Evolutionary conservation across 2,329 filamentous ascomycete species (phyloP).

Genomic region (Acephala macrosclerotiorum): DNA sequence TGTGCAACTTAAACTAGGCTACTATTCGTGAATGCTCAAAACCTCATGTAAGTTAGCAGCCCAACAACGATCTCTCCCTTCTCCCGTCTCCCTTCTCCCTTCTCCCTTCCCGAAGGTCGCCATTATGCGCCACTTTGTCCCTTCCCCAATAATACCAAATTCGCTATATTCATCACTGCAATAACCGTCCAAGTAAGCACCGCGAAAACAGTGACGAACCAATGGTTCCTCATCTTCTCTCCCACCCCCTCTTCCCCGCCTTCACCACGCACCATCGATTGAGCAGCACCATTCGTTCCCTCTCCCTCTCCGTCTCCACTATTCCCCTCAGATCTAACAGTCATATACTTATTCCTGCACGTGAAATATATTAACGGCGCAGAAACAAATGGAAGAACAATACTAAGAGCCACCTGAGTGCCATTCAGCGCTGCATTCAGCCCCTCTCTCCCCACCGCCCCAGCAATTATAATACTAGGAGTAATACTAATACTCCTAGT

Average conservation of each 20-base stretch:
- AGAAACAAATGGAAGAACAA: slow-evolving; percentile 81
- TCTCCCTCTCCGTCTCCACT: slow-evolving; percentile 16
- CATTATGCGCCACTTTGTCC: slow-evolving; percentile 34
- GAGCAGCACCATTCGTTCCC: slow-evolving; percentile 35
- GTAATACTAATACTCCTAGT: slow-evolving; percentile 83
- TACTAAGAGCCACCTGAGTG: slow-evolving; percentile 78
- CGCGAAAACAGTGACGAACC: slow-evolving; percentile 65
- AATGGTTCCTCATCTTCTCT: slow-evolving; percentile 72
- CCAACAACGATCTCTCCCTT: too few species aligned
- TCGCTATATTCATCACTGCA: slow-evolving; percentile 79
- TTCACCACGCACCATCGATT: neutral
- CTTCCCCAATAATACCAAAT: slow-evolving; percentile 70
- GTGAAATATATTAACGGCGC: slow-evolving; percentile 89
- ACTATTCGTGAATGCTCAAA: too few species aligned
- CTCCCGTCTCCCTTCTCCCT: too few species aligned
- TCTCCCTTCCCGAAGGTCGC: too few species aligned
- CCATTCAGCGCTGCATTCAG: slow-evolving; percentile 76
- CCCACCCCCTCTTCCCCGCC: slow-evolving; percentile 13
- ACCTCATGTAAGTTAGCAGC: too few species aligned
- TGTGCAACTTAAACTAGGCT: too few species aligned
- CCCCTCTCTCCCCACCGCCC: slow-evolving; percentile 74
- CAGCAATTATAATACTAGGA: slow-evolving; percentile 84
- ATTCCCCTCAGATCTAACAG: slow-evolving; percentile 40
- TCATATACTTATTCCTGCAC: slow-evolving; percentile 81
- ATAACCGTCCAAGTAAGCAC: slow-evolving; percentile 76